Conservation (phyloP, 495 filamentous ascomycete genomes). For the Penicillium steckii region DNA sequence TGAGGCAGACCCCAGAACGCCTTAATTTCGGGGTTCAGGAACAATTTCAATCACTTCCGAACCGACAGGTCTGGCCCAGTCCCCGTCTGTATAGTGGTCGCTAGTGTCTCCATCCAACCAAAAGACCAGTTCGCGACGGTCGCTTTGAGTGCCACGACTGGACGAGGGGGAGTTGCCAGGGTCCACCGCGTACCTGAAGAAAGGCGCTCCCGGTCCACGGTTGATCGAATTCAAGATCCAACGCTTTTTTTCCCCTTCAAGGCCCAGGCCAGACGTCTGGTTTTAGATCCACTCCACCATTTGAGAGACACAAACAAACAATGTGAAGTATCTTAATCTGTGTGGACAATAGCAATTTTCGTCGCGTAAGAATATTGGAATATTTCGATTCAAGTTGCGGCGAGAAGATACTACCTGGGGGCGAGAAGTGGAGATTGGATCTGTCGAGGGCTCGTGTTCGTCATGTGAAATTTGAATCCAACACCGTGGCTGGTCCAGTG, state of each 20-base stretch:
- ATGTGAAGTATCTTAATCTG: background rate
- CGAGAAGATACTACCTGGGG: background rate
- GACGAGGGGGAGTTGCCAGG: background rate
- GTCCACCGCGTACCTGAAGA: background rate
- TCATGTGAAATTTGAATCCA: background rate
- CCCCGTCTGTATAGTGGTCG: background rate
- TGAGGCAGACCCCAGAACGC: background rate
- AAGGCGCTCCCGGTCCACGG: background rate
- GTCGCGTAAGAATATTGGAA: background rate
- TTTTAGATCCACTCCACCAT: slow-evolving; percentile 8
- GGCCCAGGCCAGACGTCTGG: slow-evolving; percentile 5
- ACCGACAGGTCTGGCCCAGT: background rate
- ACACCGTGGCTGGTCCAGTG: background rate
- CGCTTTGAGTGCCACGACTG: background rate
- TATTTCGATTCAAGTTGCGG: background rate
- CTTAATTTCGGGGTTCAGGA: background rate
- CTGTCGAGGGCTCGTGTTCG: background rate
- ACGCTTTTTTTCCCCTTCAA: background rate
- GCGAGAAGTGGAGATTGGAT: background rate
- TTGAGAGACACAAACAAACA: background rate
- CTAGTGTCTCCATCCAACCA: background rate
- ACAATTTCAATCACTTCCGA: background rate
- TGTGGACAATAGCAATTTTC: background rate
- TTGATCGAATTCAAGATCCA: background rate
- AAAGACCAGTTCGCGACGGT: background rate